Base-by-base conservation (phyloP, 1,284 basidiomycete genomes). In the Cutaneotrichosporon mucoides region DNA sequence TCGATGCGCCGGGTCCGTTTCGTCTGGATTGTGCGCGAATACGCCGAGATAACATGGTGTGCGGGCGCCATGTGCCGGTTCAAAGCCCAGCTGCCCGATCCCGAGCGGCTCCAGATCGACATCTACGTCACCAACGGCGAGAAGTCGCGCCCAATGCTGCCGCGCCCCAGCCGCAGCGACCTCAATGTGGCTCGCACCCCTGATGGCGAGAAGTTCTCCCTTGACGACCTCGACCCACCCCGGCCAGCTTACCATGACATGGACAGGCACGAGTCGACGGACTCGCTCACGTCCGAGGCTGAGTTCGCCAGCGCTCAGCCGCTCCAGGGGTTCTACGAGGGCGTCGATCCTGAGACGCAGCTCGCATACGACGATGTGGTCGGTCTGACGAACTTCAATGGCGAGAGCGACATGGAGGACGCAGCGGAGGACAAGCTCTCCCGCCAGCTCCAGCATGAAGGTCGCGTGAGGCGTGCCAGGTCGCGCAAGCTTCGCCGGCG, bases 1-100 rank as follows among this genome's bases (percentile, higher is more conserved):
- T 77, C 79, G 57, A 85, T 84, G 2, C 79, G 73, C 47, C 82
- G 89, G 2, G 82, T 92, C 0, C 82, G 89, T 35, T 90, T 93
- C 65, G 84, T 92, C 5, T 93, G 91, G 90, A 83, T 92, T 54
- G 81, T 91, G 50, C 82, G 89, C 53, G 90, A 92, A 71, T 90
- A 87, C 72, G 57, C 86, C n/a, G 89, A 92, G 72, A 81, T 92
- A 48, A 86, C 88, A 61, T 92, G 90, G 90, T 86, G 88, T 57
- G 88, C 90, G 0, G 81, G 84, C 3, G 79, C 85, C 48, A 72
- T 93, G 34, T 82, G 87, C 16, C 81, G 83, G 36, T 92, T 89
- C 76, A 83, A 85, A 70, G 33, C 38, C 6, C 79, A 83, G 48
- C 82, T 89, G 76, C 81, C 88, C 13, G 80, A 85, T 1, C 66